These are phyloP conservation scores for Urochloa ruziziensis DNA, from an alignment of 176 grass and related monocot genomes.

Conservation along the genomic window DNA sequence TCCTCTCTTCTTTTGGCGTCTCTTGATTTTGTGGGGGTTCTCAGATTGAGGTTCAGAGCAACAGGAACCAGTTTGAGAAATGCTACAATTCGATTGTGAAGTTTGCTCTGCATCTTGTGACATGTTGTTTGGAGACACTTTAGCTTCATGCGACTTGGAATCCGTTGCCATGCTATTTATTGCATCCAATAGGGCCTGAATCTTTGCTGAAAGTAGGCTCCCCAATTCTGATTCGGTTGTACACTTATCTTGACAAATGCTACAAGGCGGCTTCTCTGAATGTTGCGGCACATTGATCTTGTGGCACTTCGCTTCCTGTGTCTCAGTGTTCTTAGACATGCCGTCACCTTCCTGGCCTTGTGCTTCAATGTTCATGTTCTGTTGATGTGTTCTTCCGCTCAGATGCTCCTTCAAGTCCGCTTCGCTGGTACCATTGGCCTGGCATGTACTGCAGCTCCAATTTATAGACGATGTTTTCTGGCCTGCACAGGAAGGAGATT, in stretches of 20 bases:
- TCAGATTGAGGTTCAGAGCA: background rate
- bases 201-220: background rate
- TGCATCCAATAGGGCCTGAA: background rate
- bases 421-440: background rate
- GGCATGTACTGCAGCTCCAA: slow-evolving; percentile 21
- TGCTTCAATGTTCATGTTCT: background rate
- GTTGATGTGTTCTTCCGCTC: background rate
- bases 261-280: background rate
- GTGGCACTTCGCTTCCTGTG: background rate
- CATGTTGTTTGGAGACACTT: background rate
- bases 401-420: background rate
- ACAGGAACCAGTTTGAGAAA: background rate
- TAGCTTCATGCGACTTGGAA: background rate
- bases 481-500: background rate
- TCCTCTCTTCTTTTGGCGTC: background rate
- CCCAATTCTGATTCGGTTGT: background rate
- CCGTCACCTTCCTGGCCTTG: background rate
- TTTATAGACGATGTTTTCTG: slow-evolving; percentile 14
- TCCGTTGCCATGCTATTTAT: background rate
- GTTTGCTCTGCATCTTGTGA: background rate
- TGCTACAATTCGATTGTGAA: background rate
- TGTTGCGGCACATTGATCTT: background rate
- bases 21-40: background rate
- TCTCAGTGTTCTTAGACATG: background rate
- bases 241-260: background rate